Conservation (phyloP, 768 basidiomycete species). For the Termitomyces heimii region DNA sequence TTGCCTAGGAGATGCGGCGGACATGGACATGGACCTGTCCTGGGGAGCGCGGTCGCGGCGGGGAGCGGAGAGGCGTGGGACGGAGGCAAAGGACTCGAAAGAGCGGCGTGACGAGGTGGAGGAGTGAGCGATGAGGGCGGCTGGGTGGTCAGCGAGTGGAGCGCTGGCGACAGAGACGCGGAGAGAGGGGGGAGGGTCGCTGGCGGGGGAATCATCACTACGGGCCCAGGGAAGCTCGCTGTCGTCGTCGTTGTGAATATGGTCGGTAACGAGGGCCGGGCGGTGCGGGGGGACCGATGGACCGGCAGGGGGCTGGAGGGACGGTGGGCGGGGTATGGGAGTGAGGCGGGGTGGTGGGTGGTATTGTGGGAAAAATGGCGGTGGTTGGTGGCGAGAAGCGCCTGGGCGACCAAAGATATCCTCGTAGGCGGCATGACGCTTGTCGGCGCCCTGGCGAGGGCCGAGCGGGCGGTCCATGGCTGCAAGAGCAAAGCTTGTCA, state of each 20-base stretch:
- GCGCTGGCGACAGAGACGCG: slow-evolving; percentile 26
- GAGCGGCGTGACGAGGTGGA: too few relatives aligned
- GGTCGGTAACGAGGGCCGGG: slow-evolving; percentile 39
- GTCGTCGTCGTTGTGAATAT: slow-evolving; percentile 41
- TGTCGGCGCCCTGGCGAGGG: slow-evolving; percentile 57
- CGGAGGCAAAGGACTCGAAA: slow-evolving; percentile 62
- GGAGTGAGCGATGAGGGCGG: too few relatives aligned
- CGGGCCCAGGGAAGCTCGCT: slow-evolving; percentile 58
- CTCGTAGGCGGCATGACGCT: slow-evolving; percentile 78
- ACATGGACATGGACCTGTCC: slow-evolving; percentile 77
- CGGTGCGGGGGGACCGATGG: slow-evolving; percentile 17
- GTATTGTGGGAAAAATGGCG: too few relatives aligned
- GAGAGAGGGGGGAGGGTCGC: slow-evolving; percentile 27
- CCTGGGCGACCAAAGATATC: slow-evolving; percentile 82
- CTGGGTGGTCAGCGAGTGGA: slow-evolving; percentile 26
- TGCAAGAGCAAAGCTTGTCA: slow-evolving; percentile 11
- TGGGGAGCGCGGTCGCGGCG: slow-evolving; percentile 57
- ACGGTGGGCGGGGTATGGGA: slow-evolving; percentile 17
- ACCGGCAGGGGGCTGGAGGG: slow-evolving; percentile 31
- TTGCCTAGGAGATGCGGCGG: slow-evolving; percentile 44
- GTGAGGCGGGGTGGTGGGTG: slow-evolving; percentile 19
- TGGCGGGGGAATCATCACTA: slow-evolving; percentile 23
- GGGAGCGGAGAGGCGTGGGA: slow-evolving; percentile 42
- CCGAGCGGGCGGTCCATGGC: slow-evolving; percentile 49
- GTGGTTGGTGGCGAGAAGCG: slow-evolving; percentile 39